These are phyloP conservation scores for Catunica adiposa DNA, from an alignment of 2,329 filamentous ascomycete species.

Conservation along the genomic window DNA sequence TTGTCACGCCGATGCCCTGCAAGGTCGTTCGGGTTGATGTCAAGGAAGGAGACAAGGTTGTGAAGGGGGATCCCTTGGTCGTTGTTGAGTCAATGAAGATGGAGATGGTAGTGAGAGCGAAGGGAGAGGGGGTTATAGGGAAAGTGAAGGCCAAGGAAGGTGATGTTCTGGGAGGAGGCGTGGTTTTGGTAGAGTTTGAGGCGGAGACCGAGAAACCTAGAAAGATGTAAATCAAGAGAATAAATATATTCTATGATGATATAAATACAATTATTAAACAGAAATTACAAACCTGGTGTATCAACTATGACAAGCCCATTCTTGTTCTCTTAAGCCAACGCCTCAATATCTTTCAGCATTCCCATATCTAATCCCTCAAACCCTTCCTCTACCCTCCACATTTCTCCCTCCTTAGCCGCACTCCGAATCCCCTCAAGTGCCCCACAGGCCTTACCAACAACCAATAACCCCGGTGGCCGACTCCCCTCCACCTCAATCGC, in stretches of 20 bases:
- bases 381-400: slow-evolving; percentile 78
- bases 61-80: slow-evolving; percentile 72
- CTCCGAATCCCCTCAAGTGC: slow-evolving; percentile 39
- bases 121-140: slow-evolving; percentile 54
- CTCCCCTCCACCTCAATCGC: slow-evolving; percentile 83
- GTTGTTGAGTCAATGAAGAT: slow-evolving; percentile 89
- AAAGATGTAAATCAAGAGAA: background rate
- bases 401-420: slow-evolving; percentile 27
- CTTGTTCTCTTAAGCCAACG: background rate
- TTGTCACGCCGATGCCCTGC: slow-evolving; percentile 91
- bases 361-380: slow-evolving; percentile 54
- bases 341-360: slow-evolving; percentile 13
- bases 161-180: slow-evolving; percentile 64
- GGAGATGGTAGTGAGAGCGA: slow-evolving; percentile 69
- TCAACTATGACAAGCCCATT: background rate
- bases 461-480: slow-evolving; percentile 71
- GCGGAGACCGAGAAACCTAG: too few species aligned
- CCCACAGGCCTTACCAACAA: slow-evolving; percentile 71
- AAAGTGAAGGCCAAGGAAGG: slow-evolving; percentile 60
- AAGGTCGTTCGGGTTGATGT: slow-evolving; percentile 89
- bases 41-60: slow-evolving; percentile 60
- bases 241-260: background rate
- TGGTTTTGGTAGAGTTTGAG: slow-evolving; percentile 57
- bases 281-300: background rate
- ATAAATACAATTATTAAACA: slow-evolving; percentile 1